Evolutionary conservation across 768 basidiomycete species (phyloP).

Genomic region (Amanita brunnescens): DNA sequence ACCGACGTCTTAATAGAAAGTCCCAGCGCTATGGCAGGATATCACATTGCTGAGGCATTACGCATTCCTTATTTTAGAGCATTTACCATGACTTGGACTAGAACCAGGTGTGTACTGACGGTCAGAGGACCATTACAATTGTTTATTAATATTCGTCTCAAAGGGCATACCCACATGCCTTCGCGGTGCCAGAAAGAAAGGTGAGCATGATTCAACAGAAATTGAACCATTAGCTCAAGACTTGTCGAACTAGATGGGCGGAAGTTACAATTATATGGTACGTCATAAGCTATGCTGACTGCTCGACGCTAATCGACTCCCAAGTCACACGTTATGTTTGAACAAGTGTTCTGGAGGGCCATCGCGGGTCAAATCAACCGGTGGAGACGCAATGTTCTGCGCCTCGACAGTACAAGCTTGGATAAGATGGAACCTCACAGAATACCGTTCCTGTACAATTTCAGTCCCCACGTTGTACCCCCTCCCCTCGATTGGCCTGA

Average conservation of each 20-base stretch:
- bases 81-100: conserved; percentile 97
- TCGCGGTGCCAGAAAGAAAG: conserved; percentile 95
- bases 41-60: conserved; percentile 94
- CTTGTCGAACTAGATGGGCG: conserved; percentile 62
- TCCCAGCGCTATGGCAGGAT: conserved; percentile 95
- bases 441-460: conserved; percentile 97
- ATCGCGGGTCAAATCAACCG: conserved; percentile 92
- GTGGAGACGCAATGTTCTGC: conserved; percentile 76
- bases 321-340: conserved; percentile 93
- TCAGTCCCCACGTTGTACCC: conserved; percentile 84
- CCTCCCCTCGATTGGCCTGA: conserved; percentile 98
- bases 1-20: conserved; percentile 92
- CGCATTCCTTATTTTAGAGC: conserved; percentile 90
- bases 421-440: conserved; percentile 98
- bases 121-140: not conserved
- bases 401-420: conserved; percentile 71
- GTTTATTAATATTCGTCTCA: conserved; percentile 17
- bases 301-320: not conserved
- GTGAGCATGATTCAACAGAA: conserved; percentile 23
- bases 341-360: conserved; percentile 96
- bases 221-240: not conserved
- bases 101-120: conserved; percentile 53
- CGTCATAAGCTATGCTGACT: conserved; percentile 11
- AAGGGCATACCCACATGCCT: conserved; percentile 91
- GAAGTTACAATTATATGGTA: conserved; percentile 98